phyloP scores from a whole-genome alignment of 768 basidiomycete species.

The Macrocybe gigantea region DNA sequence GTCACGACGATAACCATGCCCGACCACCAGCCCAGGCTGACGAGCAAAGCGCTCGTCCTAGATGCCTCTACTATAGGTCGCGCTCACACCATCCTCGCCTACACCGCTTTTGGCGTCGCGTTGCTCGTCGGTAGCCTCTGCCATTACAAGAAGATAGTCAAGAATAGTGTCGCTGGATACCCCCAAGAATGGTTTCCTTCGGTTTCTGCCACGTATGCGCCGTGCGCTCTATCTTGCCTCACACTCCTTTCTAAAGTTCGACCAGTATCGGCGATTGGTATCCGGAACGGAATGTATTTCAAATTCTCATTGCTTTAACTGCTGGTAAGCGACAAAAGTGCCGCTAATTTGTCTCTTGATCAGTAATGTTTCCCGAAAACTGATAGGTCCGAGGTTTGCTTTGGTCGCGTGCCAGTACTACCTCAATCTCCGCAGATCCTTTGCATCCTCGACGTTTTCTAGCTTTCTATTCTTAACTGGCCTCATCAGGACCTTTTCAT shows the following conservation, averaged over 20 bases:
- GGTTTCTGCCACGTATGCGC: constrained; percentile 72
- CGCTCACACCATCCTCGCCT: constrained; percentile 61
- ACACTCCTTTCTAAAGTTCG: not conserved
- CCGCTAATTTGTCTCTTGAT: not conserved
- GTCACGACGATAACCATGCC: too few relatives aligned
- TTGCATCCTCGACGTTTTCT: constrained; percentile 35
- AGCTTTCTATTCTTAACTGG: constrained; percentile 55
- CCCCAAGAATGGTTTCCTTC: constrained; percentile 91
- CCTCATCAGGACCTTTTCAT: constrained; percentile 67
- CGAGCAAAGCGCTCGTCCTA: constrained; percentile 15
- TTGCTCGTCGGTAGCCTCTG: constrained; percentile 57
- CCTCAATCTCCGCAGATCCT: constrained; percentile 32
- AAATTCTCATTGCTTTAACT: constrained; percentile 82
- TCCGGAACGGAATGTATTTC: constrained; percentile 80
- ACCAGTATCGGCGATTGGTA: constrained; percentile 86
- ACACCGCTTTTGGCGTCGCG: constrained; percentile 58
- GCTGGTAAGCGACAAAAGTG: constrained; percentile 40
- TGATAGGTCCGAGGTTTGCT: constrained; percentile 68
- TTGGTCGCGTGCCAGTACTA: constrained; percentile 61
- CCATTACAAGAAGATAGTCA: constrained; percentile 83
- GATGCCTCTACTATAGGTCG: constrained; percentile 53
- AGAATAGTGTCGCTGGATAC: constrained; percentile 77
- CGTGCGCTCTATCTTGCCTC: not conserved
- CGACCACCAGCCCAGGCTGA: too few relatives aligned
- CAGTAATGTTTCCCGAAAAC: not conserved